phyloP scores from a whole-genome alignment of 208 protist species.

The Angomonas deanei region DNA sequence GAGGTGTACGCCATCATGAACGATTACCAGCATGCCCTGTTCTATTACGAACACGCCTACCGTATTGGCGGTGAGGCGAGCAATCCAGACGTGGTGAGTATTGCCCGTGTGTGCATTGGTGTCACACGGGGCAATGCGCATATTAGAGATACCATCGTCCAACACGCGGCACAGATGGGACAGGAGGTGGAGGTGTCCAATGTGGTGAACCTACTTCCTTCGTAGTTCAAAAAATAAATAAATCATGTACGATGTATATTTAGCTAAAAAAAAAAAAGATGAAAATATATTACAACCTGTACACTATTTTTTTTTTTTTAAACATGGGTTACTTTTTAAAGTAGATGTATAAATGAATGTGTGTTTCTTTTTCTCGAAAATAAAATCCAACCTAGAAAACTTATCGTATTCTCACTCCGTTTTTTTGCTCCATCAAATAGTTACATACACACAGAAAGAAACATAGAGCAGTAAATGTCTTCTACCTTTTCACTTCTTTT shows the following conservation, averaged over 20 bases:
- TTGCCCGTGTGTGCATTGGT: slow-evolving; percentile 79
- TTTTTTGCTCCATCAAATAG: too few species aligned
- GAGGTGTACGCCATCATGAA: slow-evolving; percentile 82
- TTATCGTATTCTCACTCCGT: too few species aligned
- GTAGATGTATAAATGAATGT: background rate
- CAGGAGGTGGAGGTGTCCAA: slow-evolving; percentile 43
- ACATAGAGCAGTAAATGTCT: background rate
- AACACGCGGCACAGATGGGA: slow-evolving; percentile 55
- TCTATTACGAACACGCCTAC: slow-evolving; percentile 88
- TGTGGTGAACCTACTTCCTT: slow-evolving; percentile 48
- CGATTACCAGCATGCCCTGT: slow-evolving; percentile 80
- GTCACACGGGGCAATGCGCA: slow-evolving; percentile 62
- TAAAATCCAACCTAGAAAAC: too few species aligned
- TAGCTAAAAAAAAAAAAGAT: background rate
- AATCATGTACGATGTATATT: background rate
- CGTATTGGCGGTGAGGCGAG: slow-evolving; percentile 74
- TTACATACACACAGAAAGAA: background rate
- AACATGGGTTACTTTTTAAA: too few species aligned
- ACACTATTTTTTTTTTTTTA: too few species aligned
- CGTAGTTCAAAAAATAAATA: background rate
- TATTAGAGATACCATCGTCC: slow-evolving; percentile 55
- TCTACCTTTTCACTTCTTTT: too few species aligned
- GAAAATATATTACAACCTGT: too few species aligned
- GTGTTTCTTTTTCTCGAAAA: background rate
- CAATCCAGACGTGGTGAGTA: slow-evolving; percentile 58